These are phyloP conservation scores for Penicillium thymicola DNA, from an alignment of 2,329 filamentous ascomycete species.

Conservation along the genomic window DNA sequence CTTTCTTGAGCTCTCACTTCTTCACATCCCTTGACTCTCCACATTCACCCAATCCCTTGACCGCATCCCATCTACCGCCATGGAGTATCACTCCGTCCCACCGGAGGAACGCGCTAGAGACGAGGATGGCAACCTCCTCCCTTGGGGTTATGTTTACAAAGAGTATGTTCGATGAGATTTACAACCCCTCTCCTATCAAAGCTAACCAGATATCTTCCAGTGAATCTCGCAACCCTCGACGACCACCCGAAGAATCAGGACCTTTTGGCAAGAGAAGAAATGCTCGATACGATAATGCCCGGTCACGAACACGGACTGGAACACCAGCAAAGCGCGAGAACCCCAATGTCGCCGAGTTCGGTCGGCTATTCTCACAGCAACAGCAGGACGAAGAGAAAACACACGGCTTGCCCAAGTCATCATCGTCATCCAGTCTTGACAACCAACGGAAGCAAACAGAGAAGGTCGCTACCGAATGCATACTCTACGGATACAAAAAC, in stretches of 20 bases:
- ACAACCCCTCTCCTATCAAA: neutral
- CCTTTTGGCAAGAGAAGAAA: constrained; percentile 57
- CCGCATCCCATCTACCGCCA: constrained; percentile 25
- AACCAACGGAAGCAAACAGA: constrained; percentile 37
- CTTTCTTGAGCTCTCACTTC: neutral
- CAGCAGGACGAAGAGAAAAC: constrained; percentile 44
- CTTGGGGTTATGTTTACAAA: constrained; percentile 63
- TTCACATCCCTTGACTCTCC: neutral
- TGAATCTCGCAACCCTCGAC: constrained; percentile 49
- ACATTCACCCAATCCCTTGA: neutral
- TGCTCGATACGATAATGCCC: constrained; percentile 42
- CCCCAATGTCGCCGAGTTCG: constrained; percentile 48
- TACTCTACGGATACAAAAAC: constrained; percentile 78
- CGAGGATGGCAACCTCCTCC: constrained; percentile 56
- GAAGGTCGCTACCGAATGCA: constrained; percentile 69
- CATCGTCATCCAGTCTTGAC: constrained; percentile 42
- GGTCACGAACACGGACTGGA: constrained; percentile 56
- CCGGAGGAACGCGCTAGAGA: constrained; percentile 61
- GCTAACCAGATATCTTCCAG: constrained; percentile 23
- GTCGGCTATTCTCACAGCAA: constrained; percentile 44
- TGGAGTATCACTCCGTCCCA: constrained; percentile 65
- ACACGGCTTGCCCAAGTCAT: constrained; percentile 37
- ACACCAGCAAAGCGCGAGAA: constrained; percentile 60
- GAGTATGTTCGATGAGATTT: constrained; percentile 48
- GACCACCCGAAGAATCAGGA: constrained; percentile 58